Evolutionary conservation across 2,329 filamentous ascomycete species (phyloP), one percentile per base, ranked within the genome.

Genomic region (Calonectria ilicicola): DNA sequence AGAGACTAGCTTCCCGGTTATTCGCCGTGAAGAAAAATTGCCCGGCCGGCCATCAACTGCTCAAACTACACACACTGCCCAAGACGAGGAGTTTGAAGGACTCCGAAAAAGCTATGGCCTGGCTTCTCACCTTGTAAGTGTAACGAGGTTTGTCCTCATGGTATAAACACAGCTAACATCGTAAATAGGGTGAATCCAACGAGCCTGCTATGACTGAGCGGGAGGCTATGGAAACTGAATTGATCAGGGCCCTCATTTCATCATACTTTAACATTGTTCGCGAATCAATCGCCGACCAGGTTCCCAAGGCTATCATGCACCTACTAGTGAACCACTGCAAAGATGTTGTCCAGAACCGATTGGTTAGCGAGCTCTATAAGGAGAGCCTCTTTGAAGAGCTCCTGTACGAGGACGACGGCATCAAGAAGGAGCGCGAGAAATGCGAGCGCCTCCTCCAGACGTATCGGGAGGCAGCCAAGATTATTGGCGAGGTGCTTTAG

Each of bases 241-340:
- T 99, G 47, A 99, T 99, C 83, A 94, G 96, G 58, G 94, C 96
- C 58, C 91, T 99, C 69, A 99, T 99, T 83, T 98, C 95, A 38
- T 98, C 96, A 1, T 99, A 99, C 88, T 99, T 99, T 89, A 98
- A 98, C 84, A 99, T 99, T 81, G 97, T 99, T 58, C 94, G 97
- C 75, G 97, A 99, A 85, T 96, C 95, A n/a, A 98, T 98, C 80
- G 96, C 96, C 53, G 97, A 99, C 83, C 96, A 98, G 86, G 97
- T 99, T 14, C 97, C 97, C 77, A 99, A 99, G 87, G 97, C 97
- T 6, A 94, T 99, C 78, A 99, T 99, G 97, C 97, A 99, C 83
- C 91, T 99, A 58, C 91, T 99, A 40, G 97, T 99, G 82, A 99
- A 99, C 85, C 95, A 98, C 87, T 98, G 95, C 86, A 98, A 98